These are phyloP conservation scores for Astrothelium subdiscretum DNA, from an alignment of 495 filamentous ascomycete genomes.

Conservation along the genomic window DNA sequence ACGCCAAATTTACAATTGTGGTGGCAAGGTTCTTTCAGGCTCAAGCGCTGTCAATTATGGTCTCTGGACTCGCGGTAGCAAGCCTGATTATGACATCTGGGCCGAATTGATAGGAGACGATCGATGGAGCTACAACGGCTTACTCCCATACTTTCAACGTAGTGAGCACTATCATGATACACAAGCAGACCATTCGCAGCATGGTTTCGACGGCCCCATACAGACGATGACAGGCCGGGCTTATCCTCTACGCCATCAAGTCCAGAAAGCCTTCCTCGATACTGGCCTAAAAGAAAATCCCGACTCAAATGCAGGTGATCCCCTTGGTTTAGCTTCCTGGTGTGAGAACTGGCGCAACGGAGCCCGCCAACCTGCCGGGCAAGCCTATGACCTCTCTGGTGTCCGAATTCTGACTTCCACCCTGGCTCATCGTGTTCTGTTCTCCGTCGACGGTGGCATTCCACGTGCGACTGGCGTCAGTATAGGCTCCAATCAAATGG, in stretches of 20 bases:
- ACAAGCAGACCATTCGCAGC: neutral
- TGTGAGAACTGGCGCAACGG: neutral
- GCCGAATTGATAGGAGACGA: constrained; percentile 30
- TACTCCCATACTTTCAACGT: constrained; percentile 10
- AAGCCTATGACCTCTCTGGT: constrained; percentile 11
- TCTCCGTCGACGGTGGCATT: constrained; percentile 14
- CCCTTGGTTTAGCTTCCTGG: neutral
- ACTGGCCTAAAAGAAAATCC: neutral
- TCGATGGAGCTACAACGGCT: neutral
- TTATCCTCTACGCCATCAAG: neutral
- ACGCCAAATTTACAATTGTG: neutral
- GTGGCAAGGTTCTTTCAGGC: constrained; percentile 35
- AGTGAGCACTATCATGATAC: neutral
- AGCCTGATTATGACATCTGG: constrained; percentile 48
- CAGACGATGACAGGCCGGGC: constrained; percentile 38
- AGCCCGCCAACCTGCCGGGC: neutral
- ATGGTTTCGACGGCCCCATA: neutral
- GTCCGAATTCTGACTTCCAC: constrained; percentile 5
- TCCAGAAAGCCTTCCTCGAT: neutral
- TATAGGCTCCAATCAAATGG: constrained; percentile 22
- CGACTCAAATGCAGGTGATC: neutral
- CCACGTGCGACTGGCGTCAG: constrained; percentile 33
- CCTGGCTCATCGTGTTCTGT: neutral
- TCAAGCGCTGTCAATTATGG: constrained; percentile 35
- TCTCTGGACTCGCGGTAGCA: constrained; percentile 25